Evolutionary conservation across 768 basidiomycete genomes (phyloP).

Genomic region (Termitomyces titanicus): DNA sequence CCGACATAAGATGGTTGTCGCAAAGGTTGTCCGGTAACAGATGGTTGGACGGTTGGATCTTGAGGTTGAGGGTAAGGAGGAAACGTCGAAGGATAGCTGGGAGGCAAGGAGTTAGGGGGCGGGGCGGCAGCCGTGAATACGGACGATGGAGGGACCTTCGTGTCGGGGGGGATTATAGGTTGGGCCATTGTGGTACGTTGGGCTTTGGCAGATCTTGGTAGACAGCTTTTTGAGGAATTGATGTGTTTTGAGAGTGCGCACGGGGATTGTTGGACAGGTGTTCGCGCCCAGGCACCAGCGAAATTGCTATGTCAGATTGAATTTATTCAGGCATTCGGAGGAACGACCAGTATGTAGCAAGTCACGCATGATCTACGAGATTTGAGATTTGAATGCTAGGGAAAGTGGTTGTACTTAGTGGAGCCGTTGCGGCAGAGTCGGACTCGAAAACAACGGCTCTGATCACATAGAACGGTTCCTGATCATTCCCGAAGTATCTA

Average conservation of each 20-base stretch:
- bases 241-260: no score
- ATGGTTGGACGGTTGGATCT: background rate
- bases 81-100: background rate
- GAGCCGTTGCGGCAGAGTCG: no score
- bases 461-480: no score
- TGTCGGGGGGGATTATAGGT: background rate
- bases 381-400: no score
- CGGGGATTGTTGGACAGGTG: background rate
- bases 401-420: no score
- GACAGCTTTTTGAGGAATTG: background rate
- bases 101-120: background rate
- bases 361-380: no score
- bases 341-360: no score
- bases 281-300: background rate
- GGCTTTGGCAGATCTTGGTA: background rate
- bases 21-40: background rate
- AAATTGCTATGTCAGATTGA: no score
- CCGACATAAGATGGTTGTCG: background rate
- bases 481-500: no score
- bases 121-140: background rate
- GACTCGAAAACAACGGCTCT: no score
- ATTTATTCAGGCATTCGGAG: background rate
- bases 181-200: background rate
- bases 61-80: background rate
- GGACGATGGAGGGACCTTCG: conserved; percentile 1